Base-by-base conservation (phyloP, 345 rosid species). In the Heritiera littoralis region DNA sequence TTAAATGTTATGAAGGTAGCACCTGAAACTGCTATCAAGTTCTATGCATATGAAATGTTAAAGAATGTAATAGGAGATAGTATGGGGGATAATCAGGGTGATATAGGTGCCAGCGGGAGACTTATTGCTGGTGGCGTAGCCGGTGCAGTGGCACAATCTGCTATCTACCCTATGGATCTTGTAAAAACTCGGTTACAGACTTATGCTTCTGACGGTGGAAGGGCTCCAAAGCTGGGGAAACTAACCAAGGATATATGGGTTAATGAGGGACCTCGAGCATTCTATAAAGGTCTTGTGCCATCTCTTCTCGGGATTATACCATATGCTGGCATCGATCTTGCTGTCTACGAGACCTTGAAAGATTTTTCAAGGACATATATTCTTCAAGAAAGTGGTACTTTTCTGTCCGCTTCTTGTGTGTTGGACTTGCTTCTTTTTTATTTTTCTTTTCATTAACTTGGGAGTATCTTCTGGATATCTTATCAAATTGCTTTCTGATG, bases 101-200 rank as follows among this genome's bases (percentile, higher is more conserved):
- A 89, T 81, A 85, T 92, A 55, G 95, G 98, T 81, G 79, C 93
- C 59, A 38, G 80, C 43, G 98, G 97, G 85, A 89, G 98, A 73
- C 95, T 96, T 85, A 70, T 96, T 75, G 93, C 98, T 51, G 98
- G 99, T 71, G 99, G 99, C 18, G 58, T 86, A 79, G 99, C 98
- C 40, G 99, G 99, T 84, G 99, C 98, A 5, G 89, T 92, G 82
- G 97, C 98, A 78, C 99, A 96, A 74, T 82, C 97, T 79, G 90
- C 92, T 76, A 90, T 96, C 64, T 96, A 96, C 77, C 99, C 99
- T 0, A 81, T 96, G 89, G 98, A 96, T 87, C 97, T 96, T 23
- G 95, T 96, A 83, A 96, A 94, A 88, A 96, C 98, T 75, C 87
- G 99, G 76, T 87, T 96, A 68, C 99, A 96, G 84, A 94, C 98